Evolutionary conservation across 1,284 basidiomycete genomes (phyloP).

Genomic region (Cryptococcus amylolentus): DNA sequence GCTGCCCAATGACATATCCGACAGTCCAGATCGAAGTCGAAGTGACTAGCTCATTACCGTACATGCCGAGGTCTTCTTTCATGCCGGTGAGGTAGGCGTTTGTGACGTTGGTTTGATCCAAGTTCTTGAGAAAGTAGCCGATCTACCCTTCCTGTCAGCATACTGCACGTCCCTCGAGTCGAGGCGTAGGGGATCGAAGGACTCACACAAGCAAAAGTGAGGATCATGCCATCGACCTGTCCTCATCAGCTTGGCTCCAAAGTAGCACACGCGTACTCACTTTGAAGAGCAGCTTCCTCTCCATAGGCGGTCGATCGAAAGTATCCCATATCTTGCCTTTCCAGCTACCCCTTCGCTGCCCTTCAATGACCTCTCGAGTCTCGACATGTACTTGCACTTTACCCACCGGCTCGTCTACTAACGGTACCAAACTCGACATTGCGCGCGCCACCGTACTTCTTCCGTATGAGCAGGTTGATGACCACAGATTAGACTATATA

Average conservation of each 20-base stretch:
- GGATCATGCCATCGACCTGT: conserved; percentile 38
- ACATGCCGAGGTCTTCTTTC: conserved; percentile 59
- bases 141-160: conserved; percentile 12
- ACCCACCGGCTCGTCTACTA: conserved; percentile 1
- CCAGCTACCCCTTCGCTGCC: conserved; percentile 9
- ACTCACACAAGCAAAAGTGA: conserved; percentile 38
- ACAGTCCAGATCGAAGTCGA: conserved; percentile 37
- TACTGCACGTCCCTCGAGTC: not conserved
- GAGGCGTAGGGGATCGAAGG: not conserved
- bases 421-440: not conserved
- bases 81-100: conserved; percentile 56
- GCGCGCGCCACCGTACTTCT: not conserved
- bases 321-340: conserved; percentile 42
- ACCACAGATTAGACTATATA: too few species aligned
- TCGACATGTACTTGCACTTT: not conserved
- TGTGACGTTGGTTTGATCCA: conserved; percentile 36
- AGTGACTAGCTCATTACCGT: conserved; percentile 36
- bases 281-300: conserved; percentile 21
- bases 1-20: conserved; percentile 40
- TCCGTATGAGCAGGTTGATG: not conserved
- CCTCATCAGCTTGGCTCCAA: not conserved
- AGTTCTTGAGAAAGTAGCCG: conserved; percentile 40
- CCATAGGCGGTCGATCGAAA: conserved; percentile 26
- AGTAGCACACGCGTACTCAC: not conserved
- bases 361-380: not conserved